Evolutionary conservation across 2,329 filamentous ascomycete species (phyloP), one percentile per base, ranked within the genome.

Genomic region (Reticulascus tulasneorum): DNA sequence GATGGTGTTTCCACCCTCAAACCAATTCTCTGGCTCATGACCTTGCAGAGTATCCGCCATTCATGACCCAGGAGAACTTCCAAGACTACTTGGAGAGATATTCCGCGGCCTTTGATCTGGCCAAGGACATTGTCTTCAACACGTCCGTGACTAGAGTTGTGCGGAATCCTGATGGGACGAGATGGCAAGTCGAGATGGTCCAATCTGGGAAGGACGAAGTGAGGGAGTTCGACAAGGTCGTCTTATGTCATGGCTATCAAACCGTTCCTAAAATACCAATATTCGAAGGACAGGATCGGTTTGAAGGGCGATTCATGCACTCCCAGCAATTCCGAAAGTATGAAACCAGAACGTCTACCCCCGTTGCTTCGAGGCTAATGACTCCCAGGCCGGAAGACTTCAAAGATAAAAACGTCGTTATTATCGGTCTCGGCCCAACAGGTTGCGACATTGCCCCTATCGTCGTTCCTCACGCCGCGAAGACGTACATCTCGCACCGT

Each of bases 391-490:
- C 59, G 3, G 47, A 53, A 2, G 47, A 50, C 6, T 70, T 66
- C 47, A 52, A 56, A 10, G 60, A 51, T 7, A 64, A 69, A 43
- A 64, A 52, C 9, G 63, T 72, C 3, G 37, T 72, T 1, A 50
- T 73, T 0, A 52, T 71, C 3, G 68, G 68, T 6, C 47, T 69
- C 18, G 61, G 62, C 12, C 63, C 60, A 29, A 67, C 62, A 1
- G 49, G 55, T 0, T 56, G 53, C 15, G 62, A 67, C 36, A 47
- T 61, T 4, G 51, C 60, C 9, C 52, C 59, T 2, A 50, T 51
- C 6, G 50, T 70, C 6, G 47, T 57, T 0, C 51, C 52, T 0
- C 48, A 59, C 7, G 60, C 61, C 1, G 46, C 54, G 5, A 59
- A 65, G 23, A 52, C 67, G 4, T 70, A 63, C 49, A 44, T 67